Conservation (phyloP, 805 yeast species). For the Candida parachauliodes region DNA sequence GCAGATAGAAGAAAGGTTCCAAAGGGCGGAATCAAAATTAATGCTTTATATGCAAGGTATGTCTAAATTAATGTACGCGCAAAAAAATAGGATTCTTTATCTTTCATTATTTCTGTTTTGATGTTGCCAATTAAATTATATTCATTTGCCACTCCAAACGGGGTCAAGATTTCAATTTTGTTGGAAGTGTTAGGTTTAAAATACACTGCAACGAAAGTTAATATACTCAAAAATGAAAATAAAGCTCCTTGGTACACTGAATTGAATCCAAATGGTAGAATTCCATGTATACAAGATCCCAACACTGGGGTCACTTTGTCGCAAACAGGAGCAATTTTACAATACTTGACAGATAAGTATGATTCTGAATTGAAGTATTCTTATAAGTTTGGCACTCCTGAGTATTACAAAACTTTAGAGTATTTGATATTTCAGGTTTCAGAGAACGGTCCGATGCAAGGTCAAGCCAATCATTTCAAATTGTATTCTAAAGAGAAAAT, state of each 20-base stretch:
- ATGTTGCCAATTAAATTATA: constrained; percentile 13
- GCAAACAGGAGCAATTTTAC: constrained; percentile 60
- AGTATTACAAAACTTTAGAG: constrained; percentile 51
- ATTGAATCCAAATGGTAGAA: constrained; percentile 58
- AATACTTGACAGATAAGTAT: constrained; percentile 55
- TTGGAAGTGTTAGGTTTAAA: constrained; percentile 41
- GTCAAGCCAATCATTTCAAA: constrained; percentile 52
- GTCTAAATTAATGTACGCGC: no score
- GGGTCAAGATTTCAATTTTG: constrained; percentile 35
- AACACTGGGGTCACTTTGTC: constrained; percentile 37
- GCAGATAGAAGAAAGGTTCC: constrained; percentile 1
- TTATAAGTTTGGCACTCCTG: constrained; percentile 28
- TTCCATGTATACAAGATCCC: constrained; percentile 48
- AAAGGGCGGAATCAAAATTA: constrained; percentile 2
- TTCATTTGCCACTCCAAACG: constrained; percentile 39
- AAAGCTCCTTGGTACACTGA: constrained; percentile 55
- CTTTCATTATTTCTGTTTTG: background rate
- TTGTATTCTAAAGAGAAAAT: constrained; percentile 45
- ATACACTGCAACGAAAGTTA: constrained; percentile 38
- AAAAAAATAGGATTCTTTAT: no score
- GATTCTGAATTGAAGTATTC: constrained; percentile 50
- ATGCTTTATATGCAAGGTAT: constrained; percentile 3
- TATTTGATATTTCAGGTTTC: constrained; percentile 57
- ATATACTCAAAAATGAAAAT: constrained; percentile 40
- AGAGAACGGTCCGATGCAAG: constrained; percentile 51